Percentiles rank a stretch among this genome's conserved stretches.
phyloP scores from a whole-genome alignment of 73 alveolate genomes.

The Symbiodinium pilosum region DNA sequence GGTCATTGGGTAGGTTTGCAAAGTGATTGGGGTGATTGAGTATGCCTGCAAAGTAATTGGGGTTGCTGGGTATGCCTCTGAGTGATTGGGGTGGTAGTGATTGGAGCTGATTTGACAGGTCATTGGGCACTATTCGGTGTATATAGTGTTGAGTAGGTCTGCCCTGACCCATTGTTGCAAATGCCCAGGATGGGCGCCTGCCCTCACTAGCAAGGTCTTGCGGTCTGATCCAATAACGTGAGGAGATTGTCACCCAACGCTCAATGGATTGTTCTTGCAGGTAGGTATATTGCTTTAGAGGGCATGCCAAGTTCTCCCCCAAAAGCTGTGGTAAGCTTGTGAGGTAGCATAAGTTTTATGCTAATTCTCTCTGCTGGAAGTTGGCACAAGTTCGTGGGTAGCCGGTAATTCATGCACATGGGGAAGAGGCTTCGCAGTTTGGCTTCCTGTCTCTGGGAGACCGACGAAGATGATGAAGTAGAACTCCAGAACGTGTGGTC shows the following conservation, averaged over 20 bases:
- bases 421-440: neutral
- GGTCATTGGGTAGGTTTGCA: too few species aligned
- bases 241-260: too few species aligned
- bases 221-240: too few species aligned
- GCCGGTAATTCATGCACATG: neutral
- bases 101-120: neutral
- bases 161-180: neutral
- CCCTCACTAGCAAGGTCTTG: too few species aligned
- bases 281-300: too few species aligned
- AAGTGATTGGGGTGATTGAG: neutral
- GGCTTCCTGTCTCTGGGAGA: neutral
- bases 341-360: too few species aligned
- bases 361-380: neutral
- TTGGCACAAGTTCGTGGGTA: neutral
- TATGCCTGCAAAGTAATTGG: too few species aligned
- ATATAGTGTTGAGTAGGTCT: neutral
- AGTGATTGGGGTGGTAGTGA: too few species aligned
- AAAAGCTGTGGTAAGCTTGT: too few species aligned
- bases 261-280: too few species aligned
- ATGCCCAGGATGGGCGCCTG: too few species aligned
- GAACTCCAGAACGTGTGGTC: neutral
- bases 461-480: neutral
- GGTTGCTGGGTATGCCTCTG: neutral
- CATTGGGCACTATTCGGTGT: neutral
- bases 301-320: too few species aligned